These are phyloP conservation scores for Syzygium malaccense DNA, from an alignment of 441 rosid species.

Conservation along the genomic window DNA sequence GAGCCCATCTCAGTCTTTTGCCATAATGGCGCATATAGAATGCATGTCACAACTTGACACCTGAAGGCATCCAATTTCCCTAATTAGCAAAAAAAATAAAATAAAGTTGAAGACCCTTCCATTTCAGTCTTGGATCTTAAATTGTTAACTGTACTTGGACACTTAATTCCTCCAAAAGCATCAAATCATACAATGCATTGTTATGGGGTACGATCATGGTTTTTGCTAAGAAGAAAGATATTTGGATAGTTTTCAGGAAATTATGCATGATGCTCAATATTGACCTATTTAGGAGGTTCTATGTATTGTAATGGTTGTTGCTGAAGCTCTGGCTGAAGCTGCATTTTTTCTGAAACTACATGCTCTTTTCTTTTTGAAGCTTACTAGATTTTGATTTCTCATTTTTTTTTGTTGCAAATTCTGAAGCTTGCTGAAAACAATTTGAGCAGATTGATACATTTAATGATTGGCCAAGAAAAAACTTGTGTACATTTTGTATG, in stretches of 20 bases:
- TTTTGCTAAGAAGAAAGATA: background rate
- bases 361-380: background rate
- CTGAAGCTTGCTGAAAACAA: background rate
- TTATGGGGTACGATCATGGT: background rate
- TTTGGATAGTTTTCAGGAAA: background rate
- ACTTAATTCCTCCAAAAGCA: background rate
- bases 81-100: background rate
- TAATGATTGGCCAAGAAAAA: background rate
- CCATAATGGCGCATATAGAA: background rate
- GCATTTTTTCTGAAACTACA: background rate
- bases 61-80: background rate
- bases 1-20: background rate
- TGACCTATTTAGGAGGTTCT: background rate
- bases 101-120: background rate
- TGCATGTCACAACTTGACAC: background rate
- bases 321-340: background rate
- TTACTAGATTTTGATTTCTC: background rate
- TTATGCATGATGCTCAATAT: background rate
- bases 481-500: background rate
- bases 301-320: background rate
- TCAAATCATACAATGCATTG: background rate
- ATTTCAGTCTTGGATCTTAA: background rate
- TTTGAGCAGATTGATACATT: background rate
- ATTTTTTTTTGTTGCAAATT: background rate
- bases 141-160: background rate